These are phyloP conservation scores for Pseudoperonospora humuli DNA, from an alignment of 352 stramenopile genomes.

Conservation along the genomic window DNA sequence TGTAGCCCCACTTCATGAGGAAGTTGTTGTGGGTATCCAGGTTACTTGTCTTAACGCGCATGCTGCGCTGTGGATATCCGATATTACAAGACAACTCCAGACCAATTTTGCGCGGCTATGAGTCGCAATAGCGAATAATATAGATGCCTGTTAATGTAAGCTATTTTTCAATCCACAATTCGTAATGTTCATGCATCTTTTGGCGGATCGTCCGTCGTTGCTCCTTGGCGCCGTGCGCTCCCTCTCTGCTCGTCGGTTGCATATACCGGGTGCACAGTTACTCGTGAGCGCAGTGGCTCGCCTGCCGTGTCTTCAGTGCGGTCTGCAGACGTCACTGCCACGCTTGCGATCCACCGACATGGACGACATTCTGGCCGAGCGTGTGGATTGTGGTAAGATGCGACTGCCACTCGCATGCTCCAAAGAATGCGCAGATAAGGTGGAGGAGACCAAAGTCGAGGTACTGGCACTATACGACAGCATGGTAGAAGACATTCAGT, in stretches of 20 bases:
- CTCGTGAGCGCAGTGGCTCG: constrained; percentile 30
- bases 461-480: constrained; percentile 34
- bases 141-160: no score
- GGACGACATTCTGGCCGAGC: constrained; percentile 16
- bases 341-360: constrained; percentile 16
- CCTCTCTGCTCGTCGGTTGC: constrained; percentile 11
- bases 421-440: constrained; percentile 22
- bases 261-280: constrained; percentile 12
- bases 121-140: no score
- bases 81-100: no score
- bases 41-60: no score
- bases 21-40: no score
- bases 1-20: no score
- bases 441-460: constrained; percentile 17
- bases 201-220: background rate
- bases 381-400: constrained; percentile 25
- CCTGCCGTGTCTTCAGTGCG: constrained; percentile 47
- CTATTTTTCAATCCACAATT: no score
- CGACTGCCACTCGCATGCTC: constrained; percentile 48
- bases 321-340: constrained; percentile 6
- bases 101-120: background rate
- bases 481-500: constrained; percentile 38
- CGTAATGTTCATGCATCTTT: constrained; percentile 19
- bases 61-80: no score
- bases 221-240: constrained; percentile 3